Conservation (phyloP, 2,329 filamentous ascomycete species). For the Proliferodiscus dingleyae region DNA sequence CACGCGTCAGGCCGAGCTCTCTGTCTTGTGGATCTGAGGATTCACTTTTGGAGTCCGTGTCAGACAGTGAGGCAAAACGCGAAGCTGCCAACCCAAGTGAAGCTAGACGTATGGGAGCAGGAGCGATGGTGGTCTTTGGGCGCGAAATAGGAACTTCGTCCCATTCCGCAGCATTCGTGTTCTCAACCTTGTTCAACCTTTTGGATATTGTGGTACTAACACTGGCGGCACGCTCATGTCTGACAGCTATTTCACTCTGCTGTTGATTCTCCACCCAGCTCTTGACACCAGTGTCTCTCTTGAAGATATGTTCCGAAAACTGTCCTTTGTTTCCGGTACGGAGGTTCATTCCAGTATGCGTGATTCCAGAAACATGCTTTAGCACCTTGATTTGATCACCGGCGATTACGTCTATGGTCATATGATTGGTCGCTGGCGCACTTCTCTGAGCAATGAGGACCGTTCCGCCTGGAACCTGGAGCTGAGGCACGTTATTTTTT, state of each 20-base stretch:
- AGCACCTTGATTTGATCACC: conserved; percentile 20
- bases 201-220: conserved; percentile 3
- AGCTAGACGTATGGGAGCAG: conserved; percentile 2
- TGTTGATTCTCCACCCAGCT: conserved; percentile 1
- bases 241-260: conserved; percentile 4
- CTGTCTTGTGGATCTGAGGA: conserved; percentile 2
- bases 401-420: conserved; percentile 9
- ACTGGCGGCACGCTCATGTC: neutral
- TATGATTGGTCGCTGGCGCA: neutral
- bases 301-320: conserved; percentile 16
- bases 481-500: neutral
- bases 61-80: conserved; percentile 14
- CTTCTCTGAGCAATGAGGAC: conserved; percentile 10
- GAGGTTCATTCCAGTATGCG: conserved; percentile 18
- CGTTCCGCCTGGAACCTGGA: conserved; percentile 8
- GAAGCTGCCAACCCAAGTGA: conserved; percentile 12
- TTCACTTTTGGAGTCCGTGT: conserved; percentile 8
- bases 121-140: conserved; percentile 2
- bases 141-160: conserved; percentile 13
- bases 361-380: conserved; percentile 19
- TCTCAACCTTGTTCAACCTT: conserved; percentile 15
- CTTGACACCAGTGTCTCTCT: neutral
- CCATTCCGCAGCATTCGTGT: conserved; percentile 22
- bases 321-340: conserved; percentile 13
- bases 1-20: conserved; percentile 6